Evolutionary conservation across 225 moss, liverwort and hornwort genomes (phyloP).

Genomic region (Antitrichia curtipendula): DNA sequence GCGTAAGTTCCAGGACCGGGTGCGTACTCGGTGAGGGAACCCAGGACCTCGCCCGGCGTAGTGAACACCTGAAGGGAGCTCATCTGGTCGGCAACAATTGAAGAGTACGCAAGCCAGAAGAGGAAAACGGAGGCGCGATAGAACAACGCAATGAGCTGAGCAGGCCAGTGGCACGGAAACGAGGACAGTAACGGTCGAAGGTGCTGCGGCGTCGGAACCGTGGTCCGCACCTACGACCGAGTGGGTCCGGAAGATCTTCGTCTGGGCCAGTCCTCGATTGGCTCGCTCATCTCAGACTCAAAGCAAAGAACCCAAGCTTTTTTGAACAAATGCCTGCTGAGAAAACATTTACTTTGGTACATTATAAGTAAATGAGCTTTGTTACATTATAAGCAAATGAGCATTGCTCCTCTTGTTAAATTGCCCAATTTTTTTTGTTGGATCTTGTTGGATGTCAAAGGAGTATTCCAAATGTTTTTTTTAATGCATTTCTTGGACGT

Average conservation of each 20-base stretch:
- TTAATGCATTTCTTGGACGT: not conserved
- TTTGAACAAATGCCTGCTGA: not conserved
- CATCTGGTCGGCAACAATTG: constrained; percentile 12
- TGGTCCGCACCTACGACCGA: not conserved
- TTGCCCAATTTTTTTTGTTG: not conserved
- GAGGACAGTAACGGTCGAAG: not conserved
- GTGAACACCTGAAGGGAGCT: constrained; percentile 20
- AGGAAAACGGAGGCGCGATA: not conserved
- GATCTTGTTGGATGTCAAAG: not conserved
- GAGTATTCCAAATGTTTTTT: not conserved
- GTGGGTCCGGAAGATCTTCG: not conserved
- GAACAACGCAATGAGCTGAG: not conserved
- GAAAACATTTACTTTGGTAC: not conserved
- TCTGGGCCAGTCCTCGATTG: not conserved
- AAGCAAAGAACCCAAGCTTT: not conserved
- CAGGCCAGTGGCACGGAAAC: not conserved
- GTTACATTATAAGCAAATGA: no score
- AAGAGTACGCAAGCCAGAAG: not conserved
- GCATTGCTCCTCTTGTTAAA: not conserved
- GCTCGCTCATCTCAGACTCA: no score
- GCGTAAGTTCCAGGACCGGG: constrained; percentile 76
- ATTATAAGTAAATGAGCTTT: no score
- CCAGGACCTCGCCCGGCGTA: constrained; percentile 84
- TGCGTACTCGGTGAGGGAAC: constrained; percentile 37
- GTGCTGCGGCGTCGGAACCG: not conserved